Base-by-base conservation (phyloP, 2,329 filamentous ascomycete genomes). In the Dichotomopilus funicola region DNA sequence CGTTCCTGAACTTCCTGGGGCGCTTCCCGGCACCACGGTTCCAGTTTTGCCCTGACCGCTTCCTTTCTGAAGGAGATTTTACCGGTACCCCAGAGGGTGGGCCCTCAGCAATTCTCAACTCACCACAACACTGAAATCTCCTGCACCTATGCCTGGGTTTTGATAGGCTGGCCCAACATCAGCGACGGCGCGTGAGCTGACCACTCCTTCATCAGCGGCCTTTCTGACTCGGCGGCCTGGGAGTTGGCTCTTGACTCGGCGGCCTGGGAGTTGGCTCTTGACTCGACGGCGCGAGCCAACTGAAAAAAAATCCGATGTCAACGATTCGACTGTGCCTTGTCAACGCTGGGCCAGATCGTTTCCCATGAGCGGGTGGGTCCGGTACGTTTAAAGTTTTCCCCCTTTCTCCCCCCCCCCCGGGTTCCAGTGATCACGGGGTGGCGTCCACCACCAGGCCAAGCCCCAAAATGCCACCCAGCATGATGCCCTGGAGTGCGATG, bases 11-110 rank as follows among this genome's bases (percentile, higher is more conserved):
- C n/a, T 50, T 45, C 11, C 42, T 5, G 44, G 36, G 57, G 50
- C 41, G 37, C 56, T 48, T 61, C 57, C 51, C 59, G 41, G 54
- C 51, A 54, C 52, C 54, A 54, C 42, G 57, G 59, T 54, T 47
- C 56, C 52, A 56, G 53, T 55, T 51, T 42, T 6, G 49, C 51
- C 55, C 59, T 61, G 61, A 61, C 59, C 59, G 61, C 61, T 55
- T 56, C 46, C 53, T 55, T 38, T 33, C 8, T 27, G 19, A 27
- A 27, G 19, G 19, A 9, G 3, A 19, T 4, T 5, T n/a, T 46
- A 43, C 12, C 36, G 19, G 27, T 46, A 45, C 52, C 48, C 44
- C 56, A 56, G 56, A 35, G 58, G 61, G n/a, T 45, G 19, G 19
- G 19, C 19, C 19, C 19, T 27, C 19, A 27, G 19, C 19, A 27